A percentile compares a stretch with the other conserved stretches of the same genome.
Evolutionary conservation across 148 eudicot genomes (phyloP).

Genomic region (Diospyros kaki): DNA sequence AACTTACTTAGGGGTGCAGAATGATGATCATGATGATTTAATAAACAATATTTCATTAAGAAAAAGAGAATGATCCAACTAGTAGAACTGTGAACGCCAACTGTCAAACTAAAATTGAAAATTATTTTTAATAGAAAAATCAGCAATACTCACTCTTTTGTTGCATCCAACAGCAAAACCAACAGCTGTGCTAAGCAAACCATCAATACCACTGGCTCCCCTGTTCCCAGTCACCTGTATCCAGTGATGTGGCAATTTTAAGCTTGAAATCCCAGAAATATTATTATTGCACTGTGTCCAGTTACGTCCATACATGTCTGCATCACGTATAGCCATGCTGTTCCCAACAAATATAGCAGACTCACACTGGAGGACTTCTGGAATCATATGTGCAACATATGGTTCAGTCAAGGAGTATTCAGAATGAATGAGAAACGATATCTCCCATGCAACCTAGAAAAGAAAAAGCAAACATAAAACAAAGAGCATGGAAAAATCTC

Average conservation of each 20-base stretch:
- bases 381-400: slow-evolving; percentile 52
- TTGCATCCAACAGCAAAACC: slow-evolving; percentile 92
- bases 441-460: slow-evolving; percentile 71
- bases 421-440: slow-evolving; percentile 52
- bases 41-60: neutral
- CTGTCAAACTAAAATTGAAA: neutral
- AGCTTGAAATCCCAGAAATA: slow-evolving; percentile 25
- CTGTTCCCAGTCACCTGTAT: slow-evolving; percentile 76
- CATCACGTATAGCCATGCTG: slow-evolving; percentile 97
- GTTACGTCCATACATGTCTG: slow-evolving; percentile 68
- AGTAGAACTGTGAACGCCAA: neutral
- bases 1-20: neutral
- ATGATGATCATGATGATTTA: neutral
- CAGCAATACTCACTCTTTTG: slow-evolving; percentile 59
- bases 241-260: slow-evolving; percentile 49
- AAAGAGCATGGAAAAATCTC: neutral
- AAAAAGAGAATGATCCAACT: no score
- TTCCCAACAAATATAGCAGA: slow-evolving; percentile 85
- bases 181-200: slow-evolving; percentile 84
- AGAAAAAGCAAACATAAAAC: neutral
- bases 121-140: neutral
- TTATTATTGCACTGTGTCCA: slow-evolving; percentile 27
- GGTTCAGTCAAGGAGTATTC: slow-evolving; percentile 78
- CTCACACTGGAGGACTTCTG: slow-evolving; percentile 50
- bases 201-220: slow-evolving; percentile 99